phyloP scores from a whole-genome alignment of 2,329 filamentous ascomycete species.

The Ophiostoma piceae region DNA sequence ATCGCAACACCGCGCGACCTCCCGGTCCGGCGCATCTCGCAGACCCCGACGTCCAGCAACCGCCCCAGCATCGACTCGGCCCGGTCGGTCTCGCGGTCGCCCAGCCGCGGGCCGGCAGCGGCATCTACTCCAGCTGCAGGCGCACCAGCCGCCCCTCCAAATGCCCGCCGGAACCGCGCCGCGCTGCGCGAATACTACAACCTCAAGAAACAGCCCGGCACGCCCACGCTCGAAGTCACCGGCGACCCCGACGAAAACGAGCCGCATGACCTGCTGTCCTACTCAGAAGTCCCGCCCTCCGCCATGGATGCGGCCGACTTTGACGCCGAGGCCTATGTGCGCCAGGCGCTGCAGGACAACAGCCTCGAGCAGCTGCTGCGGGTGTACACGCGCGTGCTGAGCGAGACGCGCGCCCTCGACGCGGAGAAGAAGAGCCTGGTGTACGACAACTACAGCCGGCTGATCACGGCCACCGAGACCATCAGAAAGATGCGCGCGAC shows the following conservation, averaged over 20 bases:
- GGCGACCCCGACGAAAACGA: constrained; percentile 30
- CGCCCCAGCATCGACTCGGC: constrained; percentile 66
- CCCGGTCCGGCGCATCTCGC: constrained; percentile 51
- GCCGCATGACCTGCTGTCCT: constrained; percentile 17
- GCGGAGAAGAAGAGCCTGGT: constrained; percentile 95
- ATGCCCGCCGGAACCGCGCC: constrained; percentile 62
- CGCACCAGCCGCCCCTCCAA: constrained; percentile 23
- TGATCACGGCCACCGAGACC: constrained; percentile 94
- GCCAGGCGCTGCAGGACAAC: constrained; percentile 54
- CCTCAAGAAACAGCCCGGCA: constrained; percentile 49
- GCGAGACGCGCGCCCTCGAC: constrained; percentile 83
- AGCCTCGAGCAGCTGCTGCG: constrained; percentile 63
- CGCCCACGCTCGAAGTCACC: constrained; percentile 43
- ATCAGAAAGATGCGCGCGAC: constrained; percentile 82
- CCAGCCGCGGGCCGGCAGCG: constrained; percentile 37
- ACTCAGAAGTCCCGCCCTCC: constrained; percentile 56
- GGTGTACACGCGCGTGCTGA: constrained; percentile 65
- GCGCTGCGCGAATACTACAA: constrained; percentile 95
- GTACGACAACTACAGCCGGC: constrained; percentile 96
- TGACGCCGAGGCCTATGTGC: constrained; percentile 64
- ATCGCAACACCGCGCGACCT: constrained; percentile 59
- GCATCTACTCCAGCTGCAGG: constrained; percentile 23
- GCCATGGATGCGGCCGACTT: constrained; percentile 74
- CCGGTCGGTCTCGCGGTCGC: constrained; percentile 56
- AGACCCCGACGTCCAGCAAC: constrained; percentile 66